A percentile compares a stretch with the other conserved stretches of the same genome.
phyloP scores from a whole-genome alignment of 192 early-diverging fungal genomes.

The Gorgonomyces haynaldii region DNA sequence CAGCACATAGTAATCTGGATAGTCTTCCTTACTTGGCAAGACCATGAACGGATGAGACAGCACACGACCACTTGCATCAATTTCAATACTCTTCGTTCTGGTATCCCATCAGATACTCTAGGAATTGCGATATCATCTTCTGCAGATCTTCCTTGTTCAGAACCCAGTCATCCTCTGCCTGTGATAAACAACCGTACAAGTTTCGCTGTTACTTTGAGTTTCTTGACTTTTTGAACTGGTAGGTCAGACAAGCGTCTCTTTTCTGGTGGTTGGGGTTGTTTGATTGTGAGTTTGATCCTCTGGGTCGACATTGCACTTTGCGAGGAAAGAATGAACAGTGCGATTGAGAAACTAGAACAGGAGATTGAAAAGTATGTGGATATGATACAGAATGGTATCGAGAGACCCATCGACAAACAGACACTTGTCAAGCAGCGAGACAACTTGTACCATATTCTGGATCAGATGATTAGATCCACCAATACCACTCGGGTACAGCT shows the following conservation, averaged over 20 bases:
- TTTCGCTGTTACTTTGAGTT: conserved; percentile 1
- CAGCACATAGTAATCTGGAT: conserved; percentile 83
- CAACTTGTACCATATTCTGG: no score
- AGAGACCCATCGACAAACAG: no score
- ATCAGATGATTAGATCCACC: no score
- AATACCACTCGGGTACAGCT: no score
- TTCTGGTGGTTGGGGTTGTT: no score
- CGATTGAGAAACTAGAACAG: no score
- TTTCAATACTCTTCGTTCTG: background rate
- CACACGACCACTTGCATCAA: conserved; percentile 34
- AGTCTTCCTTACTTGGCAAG: conserved; percentile 60
- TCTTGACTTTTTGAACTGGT: background rate
- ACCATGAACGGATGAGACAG: conserved; percentile 68
- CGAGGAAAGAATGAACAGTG: no score
- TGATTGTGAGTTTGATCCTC: no score
- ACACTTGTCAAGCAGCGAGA: no score
- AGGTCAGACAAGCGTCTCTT: background rate
- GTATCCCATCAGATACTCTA: background rate
- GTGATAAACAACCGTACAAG: background rate
- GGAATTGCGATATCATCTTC: background rate
- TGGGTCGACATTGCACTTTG: no score
- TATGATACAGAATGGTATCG: no score
- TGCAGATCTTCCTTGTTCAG: background rate
- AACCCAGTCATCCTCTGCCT: background rate
- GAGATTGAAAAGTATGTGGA: no score